Evolutionary conservation across 176 grass and related monocot genomes (phyloP), one percentile per base, ranked within the genome.

Genomic region (Phoenix roebelenii): DNA sequence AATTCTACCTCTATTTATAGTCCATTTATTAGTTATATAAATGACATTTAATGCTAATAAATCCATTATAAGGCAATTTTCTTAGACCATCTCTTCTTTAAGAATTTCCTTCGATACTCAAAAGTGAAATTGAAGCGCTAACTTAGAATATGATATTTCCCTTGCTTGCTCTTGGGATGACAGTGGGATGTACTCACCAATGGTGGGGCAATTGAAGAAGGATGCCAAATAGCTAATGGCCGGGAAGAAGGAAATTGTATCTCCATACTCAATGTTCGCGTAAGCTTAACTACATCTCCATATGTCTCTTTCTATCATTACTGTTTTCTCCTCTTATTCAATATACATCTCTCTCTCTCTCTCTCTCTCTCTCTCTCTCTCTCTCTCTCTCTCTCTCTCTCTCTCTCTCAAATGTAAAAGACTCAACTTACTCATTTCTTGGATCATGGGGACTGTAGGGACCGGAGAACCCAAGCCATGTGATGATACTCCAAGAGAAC

Each of bases 401-500:
- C 20, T 20, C 20, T 20, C 20, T 20, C 20, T 20, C 20, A 20
- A 20, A 3, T 28, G 26, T 28, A 44, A 14, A 44, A 12, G 12
- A 44, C 10, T 44, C 1, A 44, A 3, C 35, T 44, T 14, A 44
- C 7, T 14, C 35, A 1, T 30, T 25, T 25, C 29, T 6, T 44
- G 35, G 9, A 44, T 14, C 9, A 44, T 12, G 7, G 35, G 35
- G 44, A 52, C 49, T 49, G 2, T 60, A 56, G 57, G 20, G 16
- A n/a, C 18, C 83, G 44, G 69, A 50, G 19, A 50, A 66, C 3
- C 71, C n/a, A 54, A 63, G 59, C 2, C 62, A 16, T 48, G 61
- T 51, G 23, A 80, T 87, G 79, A 74, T 92, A 67, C 79, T 92
- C 18, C 83, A 92, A 65, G 79, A 92, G 70, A 78, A 54, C 65